Base-by-base conservation (phyloP, 1,284 basidiomycete genomes). In the Caloboletus firmus region DNA sequence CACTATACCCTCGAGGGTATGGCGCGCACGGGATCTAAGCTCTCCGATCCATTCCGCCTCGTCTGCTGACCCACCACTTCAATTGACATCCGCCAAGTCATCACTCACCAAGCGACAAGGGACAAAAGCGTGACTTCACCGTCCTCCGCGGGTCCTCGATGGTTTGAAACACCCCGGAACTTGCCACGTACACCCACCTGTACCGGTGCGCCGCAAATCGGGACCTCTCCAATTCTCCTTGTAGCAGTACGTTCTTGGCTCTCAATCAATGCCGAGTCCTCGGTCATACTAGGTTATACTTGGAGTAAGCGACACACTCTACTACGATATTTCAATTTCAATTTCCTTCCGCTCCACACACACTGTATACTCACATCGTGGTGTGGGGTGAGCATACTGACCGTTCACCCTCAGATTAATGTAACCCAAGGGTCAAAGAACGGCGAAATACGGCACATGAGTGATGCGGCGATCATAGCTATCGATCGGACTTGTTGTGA, bases 81-180 rank as follows among this genome's bases (percentile, higher is more conserved):
- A 35, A 47, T 46, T 20, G 28, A 37, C 24, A 30, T 24, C 45
- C 37, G 45, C 26, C 36, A 52, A 42, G 11, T 30, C 48, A 49
- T 59, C 32, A 40, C 32, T 46, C 20, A 36, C 32, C 52, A 54
- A 54, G 49, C 41, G 49, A 44, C 41, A 12, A 56, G 48, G 41
- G 52, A 57, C 50, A 37, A 35, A n/a, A 34, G 30, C 34, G 31
- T 56, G 47, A 52, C 20, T 39, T 57, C 39, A 26, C 18, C 40
- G 5, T 52, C 44, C 64, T 69, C 67, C 64, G 64, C 67, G 64
- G 66, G 39, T 45, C 57, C 52, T 51, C 56, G 59, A 65, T 61
- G 45, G 54, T 59, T 60, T 63, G 56, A 58, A 57, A 52, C 50
- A 42, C 45, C 48, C 6, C 60, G 53, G 58, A 52, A 54, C 47